Percentiles rank a stretch among this genome's conserved stretches.
Evolutionary conservation across 2,329 filamentous ascomycete species (phyloP).

Genomic region (Sarocladiaceae sp.): DNA sequence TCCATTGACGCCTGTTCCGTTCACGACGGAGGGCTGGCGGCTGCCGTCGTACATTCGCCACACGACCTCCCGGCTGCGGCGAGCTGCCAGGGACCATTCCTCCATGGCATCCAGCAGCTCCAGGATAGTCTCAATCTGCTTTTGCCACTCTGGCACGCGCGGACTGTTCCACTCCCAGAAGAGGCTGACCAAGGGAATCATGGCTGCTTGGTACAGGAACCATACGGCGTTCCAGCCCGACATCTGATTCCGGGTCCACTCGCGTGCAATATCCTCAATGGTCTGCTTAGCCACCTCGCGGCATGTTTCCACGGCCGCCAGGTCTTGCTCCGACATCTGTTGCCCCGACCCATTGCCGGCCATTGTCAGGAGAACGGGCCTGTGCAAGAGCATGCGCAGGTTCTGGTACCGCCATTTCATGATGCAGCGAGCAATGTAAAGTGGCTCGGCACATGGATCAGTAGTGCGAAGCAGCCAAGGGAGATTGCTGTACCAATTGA

Average conservation of each 20-base stretch:
- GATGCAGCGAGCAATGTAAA: slow-evolving; percentile 63
- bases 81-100: slow-evolving; percentile 58
- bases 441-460: slow-evolving; percentile 63
- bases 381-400: slow-evolving; percentile 67
- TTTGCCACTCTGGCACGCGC: slow-evolving; percentile 44
- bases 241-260: slow-evolving; percentile 68
- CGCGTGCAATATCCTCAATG: slow-evolving; percentile 64
- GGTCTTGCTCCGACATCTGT: slow-evolving; percentile 53
- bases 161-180: slow-evolving; percentile 58
- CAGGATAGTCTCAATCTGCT: slow-evolving; percentile 52
- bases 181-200: slow-evolving; percentile 70
- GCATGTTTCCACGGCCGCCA: slow-evolving; percentile 61
- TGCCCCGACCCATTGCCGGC: slow-evolving; percentile 44
- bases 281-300: slow-evolving; percentile 62
- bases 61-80: slow-evolving; percentile 57
- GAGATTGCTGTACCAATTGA: slow-evolving; percentile 66
- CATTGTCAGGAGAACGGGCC: slow-evolving; percentile 64
- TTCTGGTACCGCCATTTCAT: slow-evolving; percentile 83
- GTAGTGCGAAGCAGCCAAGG: slow-evolving; percentile 58
- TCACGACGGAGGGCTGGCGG: slow-evolving; percentile 22
- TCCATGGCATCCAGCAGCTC: slow-evolving; percentile 58
- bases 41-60: slow-evolving; percentile 57
- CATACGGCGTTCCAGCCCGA: slow-evolving; percentile 76
- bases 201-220: slow-evolving; percentile 74
- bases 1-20: slow-evolving; percentile 15